Conservation (phyloP, 164 flowering plant species). For the Liquidambar formosana region DNA sequence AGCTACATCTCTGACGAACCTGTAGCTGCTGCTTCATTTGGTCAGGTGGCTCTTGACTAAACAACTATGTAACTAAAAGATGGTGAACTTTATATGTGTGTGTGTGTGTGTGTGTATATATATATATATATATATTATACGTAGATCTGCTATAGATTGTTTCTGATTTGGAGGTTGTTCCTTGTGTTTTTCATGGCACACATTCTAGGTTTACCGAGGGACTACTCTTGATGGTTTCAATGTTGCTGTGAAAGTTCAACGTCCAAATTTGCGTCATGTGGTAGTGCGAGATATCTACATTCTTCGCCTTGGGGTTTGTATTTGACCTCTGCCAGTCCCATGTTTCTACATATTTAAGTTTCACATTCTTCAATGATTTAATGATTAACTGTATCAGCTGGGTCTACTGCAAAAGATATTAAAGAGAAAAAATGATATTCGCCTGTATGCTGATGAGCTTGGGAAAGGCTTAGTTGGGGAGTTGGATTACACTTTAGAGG, state of each 20-base stretch:
- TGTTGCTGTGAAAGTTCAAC: constrained; percentile 98
- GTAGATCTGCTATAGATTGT: background rate
- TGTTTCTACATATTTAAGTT: background rate
- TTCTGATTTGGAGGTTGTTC: background rate
- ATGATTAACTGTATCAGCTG: constrained; percentile 48
- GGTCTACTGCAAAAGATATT: constrained; percentile 73
- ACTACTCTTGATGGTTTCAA: constrained; percentile 63
- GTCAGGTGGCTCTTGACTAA: constrained; percentile 62
- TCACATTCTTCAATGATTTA: constrained; percentile 1
- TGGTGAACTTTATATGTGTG: too few species aligned
- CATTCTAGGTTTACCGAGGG: constrained; percentile 74
- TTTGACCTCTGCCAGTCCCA: background rate
- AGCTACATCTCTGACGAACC: constrained; percentile 83
- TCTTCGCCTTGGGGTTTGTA: constrained; percentile 91
- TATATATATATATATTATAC: background rate
- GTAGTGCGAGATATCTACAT: constrained; percentile 87
- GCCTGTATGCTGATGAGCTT: constrained; percentile 94
- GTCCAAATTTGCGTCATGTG: constrained; percentile 82
- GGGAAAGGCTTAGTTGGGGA: constrained; percentile 96
- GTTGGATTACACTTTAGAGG: constrained; percentile 87
- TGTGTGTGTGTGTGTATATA: too few species aligned
- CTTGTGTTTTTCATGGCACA: constrained; percentile 7
- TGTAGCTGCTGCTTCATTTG: constrained; percentile 97
- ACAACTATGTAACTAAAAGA: too few species aligned
- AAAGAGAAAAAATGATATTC: constrained; percentile 81